These are phyloP conservation scores for Trichoderma erinaceum DNA, from an alignment of 495 filamentous ascomycete species.

Conservation along the genomic window DNA sequence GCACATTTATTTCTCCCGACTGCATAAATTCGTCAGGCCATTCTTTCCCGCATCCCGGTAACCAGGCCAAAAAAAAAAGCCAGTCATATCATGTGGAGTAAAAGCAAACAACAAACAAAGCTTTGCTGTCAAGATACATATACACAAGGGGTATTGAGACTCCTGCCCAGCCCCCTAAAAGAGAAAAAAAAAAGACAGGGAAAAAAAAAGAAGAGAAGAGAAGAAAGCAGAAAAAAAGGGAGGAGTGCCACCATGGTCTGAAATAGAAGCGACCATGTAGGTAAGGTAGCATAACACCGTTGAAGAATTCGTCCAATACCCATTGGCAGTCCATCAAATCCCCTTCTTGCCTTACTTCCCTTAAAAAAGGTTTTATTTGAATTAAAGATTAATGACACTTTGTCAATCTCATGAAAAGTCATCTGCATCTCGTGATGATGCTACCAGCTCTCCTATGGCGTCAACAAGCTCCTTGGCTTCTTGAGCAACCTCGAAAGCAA, in stretches of 20 bases:
- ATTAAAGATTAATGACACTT: constrained; percentile 9
- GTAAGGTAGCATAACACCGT: neutral
- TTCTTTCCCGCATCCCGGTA: constrained; percentile 6
- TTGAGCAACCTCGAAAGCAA: constrained; percentile 4
- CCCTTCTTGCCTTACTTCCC: neutral
- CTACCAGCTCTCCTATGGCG: neutral
- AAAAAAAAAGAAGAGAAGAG: neutral
- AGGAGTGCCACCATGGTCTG: neutral
- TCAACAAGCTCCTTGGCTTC: constrained; percentile 1
- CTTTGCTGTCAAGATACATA: constrained; percentile 2
- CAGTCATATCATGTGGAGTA: constrained; percentile 2
- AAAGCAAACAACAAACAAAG: neutral
- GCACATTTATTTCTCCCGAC: constrained; percentile 10
- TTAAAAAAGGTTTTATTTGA: neutral
- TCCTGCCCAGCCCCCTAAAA: neutral
- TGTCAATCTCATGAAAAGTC: constrained; percentile 1
- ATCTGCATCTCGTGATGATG: constrained; percentile 4
- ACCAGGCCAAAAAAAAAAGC: neutral
- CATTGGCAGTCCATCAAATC: neutral
- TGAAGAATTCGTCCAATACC: neutral
- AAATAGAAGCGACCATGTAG: neutral
- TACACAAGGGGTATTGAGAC: constrained; percentile 14
- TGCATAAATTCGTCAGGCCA: constrained; percentile 6
- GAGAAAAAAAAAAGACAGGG: neutral
- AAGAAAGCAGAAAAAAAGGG: neutral